Conservation (phyloP, 129 eudicot genomes). For the Flaveria bidentis region DNA sequence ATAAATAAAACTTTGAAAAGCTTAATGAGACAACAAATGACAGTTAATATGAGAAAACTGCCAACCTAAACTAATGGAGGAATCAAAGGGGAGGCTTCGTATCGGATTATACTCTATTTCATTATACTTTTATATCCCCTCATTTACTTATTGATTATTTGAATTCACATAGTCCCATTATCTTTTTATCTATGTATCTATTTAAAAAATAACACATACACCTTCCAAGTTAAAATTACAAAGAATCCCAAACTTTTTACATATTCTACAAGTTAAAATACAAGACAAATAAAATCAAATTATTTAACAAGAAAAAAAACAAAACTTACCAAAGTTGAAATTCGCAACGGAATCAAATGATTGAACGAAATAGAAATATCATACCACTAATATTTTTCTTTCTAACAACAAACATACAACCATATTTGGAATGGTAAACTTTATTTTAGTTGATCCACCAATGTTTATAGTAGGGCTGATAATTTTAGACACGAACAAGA, state of each 20-base stretch:
- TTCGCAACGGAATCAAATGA: neutral
- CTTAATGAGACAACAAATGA: slow-evolving; percentile 35
- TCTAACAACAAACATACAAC: too few relatives aligned
- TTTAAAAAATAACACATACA: too few relatives aligned
- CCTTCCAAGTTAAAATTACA: too few relatives aligned
- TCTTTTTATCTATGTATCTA: too few relatives aligned
- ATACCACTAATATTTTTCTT: too few relatives aligned
- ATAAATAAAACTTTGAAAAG: slow-evolving; percentile 5
- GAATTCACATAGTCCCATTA: too few relatives aligned
- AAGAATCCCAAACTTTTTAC: too few relatives aligned
- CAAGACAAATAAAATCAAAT: neutral
- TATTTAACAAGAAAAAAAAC: neutral
- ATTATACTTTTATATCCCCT: neutral
- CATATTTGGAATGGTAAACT: too few relatives aligned
- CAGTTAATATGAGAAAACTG: slow-evolving; percentile 33
- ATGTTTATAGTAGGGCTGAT: too few relatives aligned
- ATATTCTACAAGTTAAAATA: too few relatives aligned
- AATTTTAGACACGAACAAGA: too few relatives aligned
- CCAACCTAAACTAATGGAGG: slow-evolving; percentile 41
- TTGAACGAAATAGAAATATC: neutral
- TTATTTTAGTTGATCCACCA: too few relatives aligned
- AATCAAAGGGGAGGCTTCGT: slow-evolving; percentile 33
- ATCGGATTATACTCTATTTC: slow-evolving; percentile 28
- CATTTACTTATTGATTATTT: neutral
- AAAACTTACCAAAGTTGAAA: neutral